Evolutionary conservation across 106 monocot genomes (phyloP), one percentile per base, ranked within the genome.

Genomic region (Cymbidium sinense): DNA sequence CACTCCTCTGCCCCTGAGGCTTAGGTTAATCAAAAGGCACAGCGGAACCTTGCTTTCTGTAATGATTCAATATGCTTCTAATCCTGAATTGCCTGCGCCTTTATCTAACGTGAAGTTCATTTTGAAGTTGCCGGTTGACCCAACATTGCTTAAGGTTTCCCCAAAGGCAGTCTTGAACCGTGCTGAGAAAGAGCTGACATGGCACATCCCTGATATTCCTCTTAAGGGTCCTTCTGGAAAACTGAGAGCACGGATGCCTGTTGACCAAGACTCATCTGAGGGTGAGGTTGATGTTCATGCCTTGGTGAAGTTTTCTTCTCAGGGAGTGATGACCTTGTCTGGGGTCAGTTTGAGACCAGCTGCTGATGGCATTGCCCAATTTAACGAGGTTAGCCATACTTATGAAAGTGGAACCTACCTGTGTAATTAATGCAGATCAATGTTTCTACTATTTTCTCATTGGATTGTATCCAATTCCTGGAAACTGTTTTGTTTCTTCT

Each of bases 1-100:
- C 61, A 88, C 94, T 37, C 94, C 91, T 31, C 81, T 98, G 34
- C 98, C 98, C 6, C 62, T 98, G 73, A 88, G 98, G 72, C 80
- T 98, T 9, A 91, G 98, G 31, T 84, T 98, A 58, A 82, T 92
- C 55, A 92, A 94, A 84, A 89, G 94, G 21, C 98, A 94, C 76
- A 86, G 71, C 30, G 98, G 98, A 30, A 94, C 89, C 8, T 77
- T 98, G 51, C 87, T 98, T 23, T 88, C 94, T 7, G 92, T 90
- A 31, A 98, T 98, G 98, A 98, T 98, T 51, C 98, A 94, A 35
- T 98, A 92, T 77, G 87, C 87, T 1, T 86, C 92, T 1, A 98
- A 98, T 71, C 94, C 98, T 0, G 83, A 70, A 33, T 83, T 98
- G 50, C 81, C 84, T 17, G 41, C 77, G 33, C 90, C 94, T 5